Percentiles rank a stretch among this genome's conserved stretches.
phyloP scores from a whole-genome alignment of 768 basidiomycete species.

The Leccinum subtestaceum region DNA sequence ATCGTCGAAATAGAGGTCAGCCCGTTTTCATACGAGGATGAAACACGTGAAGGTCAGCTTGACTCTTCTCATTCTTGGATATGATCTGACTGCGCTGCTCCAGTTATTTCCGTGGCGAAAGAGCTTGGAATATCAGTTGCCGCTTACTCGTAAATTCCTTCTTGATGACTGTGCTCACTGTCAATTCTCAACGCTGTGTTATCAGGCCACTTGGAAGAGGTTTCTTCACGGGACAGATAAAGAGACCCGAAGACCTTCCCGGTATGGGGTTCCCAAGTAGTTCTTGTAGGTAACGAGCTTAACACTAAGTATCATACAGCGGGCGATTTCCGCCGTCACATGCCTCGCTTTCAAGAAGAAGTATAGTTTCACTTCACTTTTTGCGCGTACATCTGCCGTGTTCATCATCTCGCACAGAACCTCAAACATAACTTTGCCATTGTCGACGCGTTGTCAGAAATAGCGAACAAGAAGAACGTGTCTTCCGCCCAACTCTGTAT shows the following conservation, averaged over 20 bases:
- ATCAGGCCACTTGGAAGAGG: slow-evolving; percentile 53
- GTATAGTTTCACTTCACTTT: slow-evolving; percentile 11
- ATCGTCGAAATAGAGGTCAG: slow-evolving; percentile 69
- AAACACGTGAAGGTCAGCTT: slow-evolving; percentile 42
- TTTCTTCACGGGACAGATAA: slow-evolving; percentile 51
- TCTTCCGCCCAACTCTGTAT: slow-evolving; percentile 44
- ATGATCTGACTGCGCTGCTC: not conserved
- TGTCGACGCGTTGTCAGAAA: slow-evolving; percentile 38
- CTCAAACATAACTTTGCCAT: slow-evolving; percentile 43
- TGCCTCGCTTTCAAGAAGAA: slow-evolving; percentile 48
- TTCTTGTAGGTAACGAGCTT: not conserved
- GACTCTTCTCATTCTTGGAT: not conserved
- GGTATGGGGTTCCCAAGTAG: slow-evolving; percentile 9
- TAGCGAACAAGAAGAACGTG: slow-evolving; percentile 43
- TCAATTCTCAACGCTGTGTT: not conserved
- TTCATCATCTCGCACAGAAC: slow-evolving; percentile 24
- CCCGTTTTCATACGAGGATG: slow-evolving; percentile 54
- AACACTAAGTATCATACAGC: slow-evolving; percentile 22
- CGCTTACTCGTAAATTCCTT: slow-evolving; percentile 52
- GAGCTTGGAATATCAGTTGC: slow-evolving; percentile 59
- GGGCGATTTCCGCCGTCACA: slow-evolving; percentile 38
- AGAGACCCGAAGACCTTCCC: slow-evolving; percentile 35
- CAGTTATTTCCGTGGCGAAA: slow-evolving; percentile 49
- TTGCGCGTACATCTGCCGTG: not conserved
- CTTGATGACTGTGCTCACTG: not conserved